Base-by-base conservation (phyloP, 2,329 filamentous ascomycete genomes). In the Eutypella sp. region DNA sequence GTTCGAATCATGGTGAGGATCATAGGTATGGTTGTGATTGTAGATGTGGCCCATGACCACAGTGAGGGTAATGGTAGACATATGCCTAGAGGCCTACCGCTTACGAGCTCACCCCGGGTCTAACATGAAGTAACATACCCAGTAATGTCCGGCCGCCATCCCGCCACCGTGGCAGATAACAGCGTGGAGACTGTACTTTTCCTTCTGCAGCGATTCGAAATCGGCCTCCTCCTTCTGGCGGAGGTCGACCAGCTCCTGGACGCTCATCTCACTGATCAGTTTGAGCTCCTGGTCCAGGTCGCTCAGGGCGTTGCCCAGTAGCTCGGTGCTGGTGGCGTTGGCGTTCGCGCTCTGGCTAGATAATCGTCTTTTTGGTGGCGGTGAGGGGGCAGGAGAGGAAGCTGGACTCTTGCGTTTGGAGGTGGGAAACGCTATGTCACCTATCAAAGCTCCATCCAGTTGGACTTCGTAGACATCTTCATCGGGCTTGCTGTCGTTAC, bases 101-200 rank as follows among this genome's bases (percentile, higher is more conserved):
- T n/a, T n/a, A n/a, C n/a, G n/a, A n/a, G n/a, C n/a, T n/a, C n/a
- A n/a, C n/a, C n/a, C n/a, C n/a, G n/a, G n/a, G n/a, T 34, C 31
- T 9, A 9, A 16, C 7, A 34, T 4, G 18, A 9, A 4, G 8
- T 37, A 11, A 22, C 36, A 15, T 39, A 39, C 89, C 85, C 89
- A 96, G 69, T 97, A 99, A 66, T 99, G 93, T 0, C 93, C 93
- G 39, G 84, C 84, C 38, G 75, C 78, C 34, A 84, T 76, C 55
- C 75, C 73, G 25, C 88, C 88, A 18, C 86, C 84, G 63, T 99
- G 93, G 57, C 96, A 92, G 60, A 99, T 95, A 25, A 96, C 87
- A 0, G 92, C 89, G 56, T 96, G 91, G 4, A 99, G 78, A 13
- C 82, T 82, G 64, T 97, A 99, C 10, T 84, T 79, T 40, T 88